Evolutionary conservation across 768 basidiomycete genomes (phyloP), one percentile per base, ranked within the genome.

Genomic region (Panaeolus papilionaceus): DNA sequence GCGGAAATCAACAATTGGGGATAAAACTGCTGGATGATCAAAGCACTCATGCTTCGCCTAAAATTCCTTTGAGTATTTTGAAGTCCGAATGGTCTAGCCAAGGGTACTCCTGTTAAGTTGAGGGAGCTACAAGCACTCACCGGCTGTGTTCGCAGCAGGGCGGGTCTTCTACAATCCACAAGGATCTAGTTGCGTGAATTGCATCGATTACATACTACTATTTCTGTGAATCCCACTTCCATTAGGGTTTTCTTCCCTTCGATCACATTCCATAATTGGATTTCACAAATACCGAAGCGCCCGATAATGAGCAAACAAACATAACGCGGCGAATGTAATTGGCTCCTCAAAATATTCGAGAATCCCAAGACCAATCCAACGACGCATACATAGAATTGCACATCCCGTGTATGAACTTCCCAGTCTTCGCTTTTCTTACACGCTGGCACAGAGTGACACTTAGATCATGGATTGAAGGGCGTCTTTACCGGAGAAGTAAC

Each of bases 261-360:
- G 5, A 26, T 51, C 26, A 33, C 33, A 51, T 40, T 40, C 39
- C 39, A 2, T 11, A 40, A 40, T 40, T 40, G 23, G 49, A 51
- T 51, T 51, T 26, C 49, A 47, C 18, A 16, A 47, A n/a, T 14
- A 58, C 26, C 54, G 54, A 58, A 58, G 54, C 54, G 54, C 54
- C 54, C 54, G 54, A 33, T 28, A 14, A 33, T 33, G 16, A 58
- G 11, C 54, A 58, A 58, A 33, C 26, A 58, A 16, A 12, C 20
- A 33, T 58, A 58, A 58, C 6, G 20, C 14, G 33, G 4, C 14
- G 33, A 33, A 58, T 23, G 11, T 16, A 33, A 58, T 33, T 37
- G 33, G 11, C 5, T 16, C 54, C 54, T 58, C 26, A 23, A 58
- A 12, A 20, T 9, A 4, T 12, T 51, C 20, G 18, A 44, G 14